phyloP scores from a whole-genome alignment of 2,329 filamentous ascomycete genomes.

The Aspergillus sojae region DNA sequence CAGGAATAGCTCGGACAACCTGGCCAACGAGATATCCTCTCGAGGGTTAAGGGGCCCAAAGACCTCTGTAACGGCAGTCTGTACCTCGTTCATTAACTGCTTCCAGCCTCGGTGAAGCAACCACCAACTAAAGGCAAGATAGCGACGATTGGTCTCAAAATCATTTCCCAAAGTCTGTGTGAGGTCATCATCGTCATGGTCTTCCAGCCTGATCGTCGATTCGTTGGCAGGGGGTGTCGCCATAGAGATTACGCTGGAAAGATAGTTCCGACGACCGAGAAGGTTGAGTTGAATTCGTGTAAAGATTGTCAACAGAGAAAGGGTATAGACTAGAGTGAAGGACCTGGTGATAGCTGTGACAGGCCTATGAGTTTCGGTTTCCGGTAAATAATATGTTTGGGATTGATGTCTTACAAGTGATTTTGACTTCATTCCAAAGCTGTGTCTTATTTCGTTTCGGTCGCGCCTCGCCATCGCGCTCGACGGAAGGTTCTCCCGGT shows the following conservation, averaged over 20 bases:
- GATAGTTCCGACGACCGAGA: slow-evolving; percentile 89
- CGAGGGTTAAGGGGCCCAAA: slow-evolving; percentile 88
- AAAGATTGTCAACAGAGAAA: slow-evolving; percentile 85
- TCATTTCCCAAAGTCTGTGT: slow-evolving; percentile 87
- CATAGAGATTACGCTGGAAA: slow-evolving; percentile 90
- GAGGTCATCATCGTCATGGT: slow-evolving; percentile 90
- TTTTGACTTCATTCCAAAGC: slow-evolving; percentile 96
- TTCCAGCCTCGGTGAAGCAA: slow-evolving; percentile 87
- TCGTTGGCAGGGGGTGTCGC: slow-evolving; percentile 73
- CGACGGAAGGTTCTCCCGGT: slow-evolving; percentile 59
- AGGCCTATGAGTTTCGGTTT: slow-evolving; percentile 16
- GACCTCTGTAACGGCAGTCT: slow-evolving; percentile 81
- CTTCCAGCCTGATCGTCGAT: slow-evolving; percentile 83
- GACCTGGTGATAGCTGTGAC: slow-evolving; percentile 78
- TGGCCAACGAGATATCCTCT: slow-evolving; percentile 81
- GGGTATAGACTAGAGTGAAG: slow-evolving; percentile 88
- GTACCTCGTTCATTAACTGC: slow-evolving; percentile 77
- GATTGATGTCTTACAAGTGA: slow-evolving; percentile 68
- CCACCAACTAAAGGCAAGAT: slow-evolving; percentile 98
- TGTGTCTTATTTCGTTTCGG: slow-evolving; percentile 84
- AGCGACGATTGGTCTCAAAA: slow-evolving; percentile 93
- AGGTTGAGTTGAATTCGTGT: slow-evolving; percentile 97
- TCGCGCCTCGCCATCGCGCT: slow-evolving; percentile 48
- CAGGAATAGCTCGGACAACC: slow-evolving; percentile 76
- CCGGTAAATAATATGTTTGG: neutral